phyloP scores from a whole-genome alignment of 1,284 basidiomycete genomes.

The Tilletia walkeri region DNA sequence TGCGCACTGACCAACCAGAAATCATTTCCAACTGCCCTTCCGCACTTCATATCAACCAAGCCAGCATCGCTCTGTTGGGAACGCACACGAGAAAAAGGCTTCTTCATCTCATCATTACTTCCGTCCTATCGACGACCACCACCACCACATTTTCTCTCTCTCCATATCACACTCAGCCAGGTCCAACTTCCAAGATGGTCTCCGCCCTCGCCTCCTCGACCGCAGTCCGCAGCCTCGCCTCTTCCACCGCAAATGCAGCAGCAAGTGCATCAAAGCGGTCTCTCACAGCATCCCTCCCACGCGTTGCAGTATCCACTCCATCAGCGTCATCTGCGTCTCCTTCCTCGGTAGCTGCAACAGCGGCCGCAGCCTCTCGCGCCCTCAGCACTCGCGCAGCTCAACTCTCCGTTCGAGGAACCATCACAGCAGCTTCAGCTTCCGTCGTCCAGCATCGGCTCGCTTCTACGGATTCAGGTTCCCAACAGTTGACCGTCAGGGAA shows the following conservation, averaged over 20 bases:
- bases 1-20: too few species aligned
- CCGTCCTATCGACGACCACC: too few species aligned
- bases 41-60: too few species aligned
- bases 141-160: neutral
- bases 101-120: too few species aligned
- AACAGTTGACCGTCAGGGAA: constrained; percentile 94
- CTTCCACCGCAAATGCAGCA: neutral
- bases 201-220: neutral
- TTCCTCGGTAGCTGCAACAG: neutral
- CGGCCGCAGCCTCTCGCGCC: constrained; percentile 5
- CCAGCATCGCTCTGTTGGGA: too few species aligned
- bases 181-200: neutral
- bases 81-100: too few species aligned
- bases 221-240: neutral
- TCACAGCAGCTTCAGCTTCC: neutral
- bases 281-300: neutral
- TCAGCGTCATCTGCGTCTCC: neutral
- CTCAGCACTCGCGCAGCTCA: constrained; percentile 15
- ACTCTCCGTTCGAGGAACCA: neutral
- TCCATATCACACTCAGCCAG: neutral
- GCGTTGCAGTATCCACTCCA: neutral
- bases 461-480: constrained; percentile 38
- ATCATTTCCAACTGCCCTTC: too few species aligned
- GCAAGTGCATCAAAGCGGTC: too few species aligned
- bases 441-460: constrained; percentile 21